Percentiles rank a stretch among this genome's conserved stretches.
These are phyloP conservation scores for Starmerella cellae DNA, from an alignment of 805 yeast genomes.

Conservation along the genomic window DNA sequence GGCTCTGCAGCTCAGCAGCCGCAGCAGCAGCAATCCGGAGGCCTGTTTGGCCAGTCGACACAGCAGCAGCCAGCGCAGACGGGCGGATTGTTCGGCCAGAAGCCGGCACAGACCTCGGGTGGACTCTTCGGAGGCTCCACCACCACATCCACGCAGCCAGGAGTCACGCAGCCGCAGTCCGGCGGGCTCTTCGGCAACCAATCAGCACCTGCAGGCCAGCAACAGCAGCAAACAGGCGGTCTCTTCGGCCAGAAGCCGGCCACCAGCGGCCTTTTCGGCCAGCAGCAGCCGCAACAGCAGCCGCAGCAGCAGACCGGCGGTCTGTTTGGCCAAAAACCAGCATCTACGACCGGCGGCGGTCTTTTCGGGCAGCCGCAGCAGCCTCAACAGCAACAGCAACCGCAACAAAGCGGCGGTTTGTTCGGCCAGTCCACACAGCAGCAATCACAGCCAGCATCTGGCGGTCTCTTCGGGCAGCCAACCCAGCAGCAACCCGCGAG, in stretches of 20 bases:
- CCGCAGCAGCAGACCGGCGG: not conserved
- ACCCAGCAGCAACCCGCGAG: not conserved
- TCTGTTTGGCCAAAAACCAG: slow-evolving; percentile 1
- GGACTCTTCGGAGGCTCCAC: slow-evolving; percentile 6
- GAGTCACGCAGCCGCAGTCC: not conserved
- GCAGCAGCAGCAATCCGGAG: not conserved
- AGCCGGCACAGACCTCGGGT: not conserved
- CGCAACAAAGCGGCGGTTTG: slow-evolving; percentile 5
- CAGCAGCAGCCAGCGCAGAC: not conserved
- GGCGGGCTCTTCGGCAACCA: slow-evolving; percentile 4
- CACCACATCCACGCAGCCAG: too few relatives aligned
- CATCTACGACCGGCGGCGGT: not conserved
- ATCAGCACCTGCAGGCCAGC: not conserved
- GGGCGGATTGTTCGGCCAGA: slow-evolving; percentile 1
- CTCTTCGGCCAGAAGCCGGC: slow-evolving; percentile 3
- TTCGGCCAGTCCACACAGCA: slow-evolving; percentile 3
- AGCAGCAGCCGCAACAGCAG: not conserved
- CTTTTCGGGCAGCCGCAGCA: not conserved
- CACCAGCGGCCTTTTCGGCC: not conserved
- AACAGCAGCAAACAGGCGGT: not conserved
- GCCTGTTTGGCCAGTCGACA: not conserved
- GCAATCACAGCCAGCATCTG: slow-evolving; percentile 1
- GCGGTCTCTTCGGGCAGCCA: slow-evolving; percentile 8
- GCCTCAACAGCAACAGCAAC: not conserved
- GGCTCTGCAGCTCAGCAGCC: slow-evolving; percentile 1